Conservation (phyloP, 2,329 filamentous ascomycete species). For the Drechslerella dactyloides region DNA sequence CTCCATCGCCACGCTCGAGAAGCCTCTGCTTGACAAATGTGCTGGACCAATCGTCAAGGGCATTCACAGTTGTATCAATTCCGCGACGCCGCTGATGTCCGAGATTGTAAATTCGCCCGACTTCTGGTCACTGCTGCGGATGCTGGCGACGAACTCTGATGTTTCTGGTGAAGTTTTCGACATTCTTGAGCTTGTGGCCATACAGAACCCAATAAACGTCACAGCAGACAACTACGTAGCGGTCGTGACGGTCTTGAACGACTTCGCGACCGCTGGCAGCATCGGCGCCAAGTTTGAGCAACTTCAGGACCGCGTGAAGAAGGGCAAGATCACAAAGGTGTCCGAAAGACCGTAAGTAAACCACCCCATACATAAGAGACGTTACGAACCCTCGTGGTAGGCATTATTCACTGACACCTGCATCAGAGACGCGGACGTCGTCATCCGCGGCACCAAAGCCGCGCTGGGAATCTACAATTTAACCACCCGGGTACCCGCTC, state of each 20-base stretch:
- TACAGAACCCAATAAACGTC: conserved; percentile 77
- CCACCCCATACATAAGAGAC: background rate
- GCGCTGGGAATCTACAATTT: conserved; percentile 81
- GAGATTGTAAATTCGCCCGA: conserved; percentile 96
- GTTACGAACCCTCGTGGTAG: background rate
- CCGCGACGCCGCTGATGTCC: conserved; percentile 67
- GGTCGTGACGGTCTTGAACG: conserved; percentile 80
- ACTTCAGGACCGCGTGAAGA: conserved; percentile 65
- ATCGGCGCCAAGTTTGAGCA: conserved; percentile 74
- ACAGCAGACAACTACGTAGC: conserved; percentile 96
- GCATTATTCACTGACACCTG: conserved; percentile 19
- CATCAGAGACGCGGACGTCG: conserved; percentile 68
- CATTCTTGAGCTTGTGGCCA: conserved; percentile 79
- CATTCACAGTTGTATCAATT: conserved; percentile 76
- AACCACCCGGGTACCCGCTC: conserved; percentile 77
- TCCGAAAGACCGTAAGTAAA: conserved; percentile 52
- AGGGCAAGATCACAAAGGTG: conserved; percentile 52
- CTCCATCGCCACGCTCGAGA: conserved; percentile 83
- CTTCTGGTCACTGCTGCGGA: conserved; percentile 89
- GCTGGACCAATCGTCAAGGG: conserved; percentile 79
- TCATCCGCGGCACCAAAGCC: conserved; percentile 79
- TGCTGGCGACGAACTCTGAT: conserved; percentile 72
- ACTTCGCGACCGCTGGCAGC: conserved; percentile 84
- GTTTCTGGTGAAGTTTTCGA: conserved; percentile 81
- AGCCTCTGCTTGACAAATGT: conserved; percentile 76